phyloP scores from a whole-genome alignment of 805 yeast genomes.

The Candida gorgasii region DNA sequence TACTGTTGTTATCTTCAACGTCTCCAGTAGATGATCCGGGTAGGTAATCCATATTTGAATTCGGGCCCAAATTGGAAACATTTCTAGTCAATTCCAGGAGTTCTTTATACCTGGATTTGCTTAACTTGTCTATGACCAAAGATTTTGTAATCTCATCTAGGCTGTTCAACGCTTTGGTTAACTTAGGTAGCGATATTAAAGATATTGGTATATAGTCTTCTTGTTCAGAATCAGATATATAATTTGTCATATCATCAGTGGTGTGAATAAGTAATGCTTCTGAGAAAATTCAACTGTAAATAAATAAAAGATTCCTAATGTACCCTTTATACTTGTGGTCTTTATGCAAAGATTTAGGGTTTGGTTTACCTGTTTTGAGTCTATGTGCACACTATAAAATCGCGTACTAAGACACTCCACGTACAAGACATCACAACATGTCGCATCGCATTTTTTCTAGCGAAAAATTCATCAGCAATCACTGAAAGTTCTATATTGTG shows the following conservation, averaged over 20 bases:
- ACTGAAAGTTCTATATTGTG: background rate
- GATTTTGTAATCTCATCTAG: background rate
- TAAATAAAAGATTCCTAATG: background rate
- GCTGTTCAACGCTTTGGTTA: background rate
- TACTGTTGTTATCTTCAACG: background rate
- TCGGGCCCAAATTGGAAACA: background rate
- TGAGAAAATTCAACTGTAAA: background rate
- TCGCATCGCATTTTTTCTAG: constrained; percentile 7
- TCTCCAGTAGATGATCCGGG: too few species aligned
- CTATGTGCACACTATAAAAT: background rate
- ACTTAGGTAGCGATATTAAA: constrained; percentile 9
- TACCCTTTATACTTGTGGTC: background rate
- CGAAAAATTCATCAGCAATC: constrained; percentile 6
- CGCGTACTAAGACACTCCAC: background rate
- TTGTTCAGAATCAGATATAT: constrained; percentile 32
- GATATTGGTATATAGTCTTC: constrained; percentile 18
- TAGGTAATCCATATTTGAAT: background rate
- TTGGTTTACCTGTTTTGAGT: too few species aligned
- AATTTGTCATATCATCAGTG: constrained; percentile 14
- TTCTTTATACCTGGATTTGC: constrained; percentile 1
- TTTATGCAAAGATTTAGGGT: too few species aligned
- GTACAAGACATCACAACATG: background rate
- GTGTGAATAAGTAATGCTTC: background rate
- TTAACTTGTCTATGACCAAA: constrained; percentile 3
- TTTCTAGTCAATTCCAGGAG: background rate